These are phyloP conservation scores for Arachnopeziza araneosa DNA, from an alignment of 2,329 filamentous ascomycete genomes.

Conservation along the genomic window DNA sequence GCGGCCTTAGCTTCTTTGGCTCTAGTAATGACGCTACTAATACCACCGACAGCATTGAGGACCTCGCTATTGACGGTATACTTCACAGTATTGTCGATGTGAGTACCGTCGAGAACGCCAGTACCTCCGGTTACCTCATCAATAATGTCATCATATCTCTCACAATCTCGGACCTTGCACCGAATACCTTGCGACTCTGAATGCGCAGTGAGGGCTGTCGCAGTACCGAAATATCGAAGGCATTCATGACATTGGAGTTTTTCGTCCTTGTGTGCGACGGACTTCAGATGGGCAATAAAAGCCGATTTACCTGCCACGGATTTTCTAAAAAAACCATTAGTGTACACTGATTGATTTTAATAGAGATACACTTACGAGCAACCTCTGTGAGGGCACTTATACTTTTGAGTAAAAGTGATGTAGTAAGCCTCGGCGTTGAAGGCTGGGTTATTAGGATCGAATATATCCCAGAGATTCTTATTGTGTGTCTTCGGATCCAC, in stretches of 20 bases:
- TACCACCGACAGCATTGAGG: background rate
- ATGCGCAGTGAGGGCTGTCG: slow-evolving; percentile 42
- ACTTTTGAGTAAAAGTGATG: slow-evolving; percentile 17
- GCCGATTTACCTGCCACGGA: slow-evolving; percentile 2
- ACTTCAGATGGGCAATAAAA: slow-evolving; percentile 38
- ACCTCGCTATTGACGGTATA: slow-evolving; percentile 20
- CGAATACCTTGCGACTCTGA: slow-evolving; percentile 39
- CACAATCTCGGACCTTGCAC: slow-evolving; percentile 40
- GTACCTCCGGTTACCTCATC: slow-evolving; percentile 37
- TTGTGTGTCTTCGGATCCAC: background rate
- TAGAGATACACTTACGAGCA: slow-evolving; percentile 22
- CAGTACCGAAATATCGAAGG: slow-evolving; percentile 35
- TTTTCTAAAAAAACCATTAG: slow-evolving; percentile 8
- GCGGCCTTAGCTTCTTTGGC: background rate
- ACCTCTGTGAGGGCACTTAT: slow-evolving; percentile 23
- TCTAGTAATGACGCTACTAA: background rate
- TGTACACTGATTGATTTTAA: background rate
- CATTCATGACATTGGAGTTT: slow-evolving; percentile 43
- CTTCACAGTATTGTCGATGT: slow-evolving; percentile 32
- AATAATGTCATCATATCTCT: slow-evolving; percentile 35
- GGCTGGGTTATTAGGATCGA: slow-evolving; percentile 16
- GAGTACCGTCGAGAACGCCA: slow-evolving; percentile 21
- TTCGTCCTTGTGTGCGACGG: slow-evolving; percentile 35
- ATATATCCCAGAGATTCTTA: slow-evolving; percentile 2
- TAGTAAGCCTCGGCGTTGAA: slow-evolving; percentile 19